Base-by-base conservation (phyloP, 78 protist genomes). In the Dictyostelium capitatum region DNA sequence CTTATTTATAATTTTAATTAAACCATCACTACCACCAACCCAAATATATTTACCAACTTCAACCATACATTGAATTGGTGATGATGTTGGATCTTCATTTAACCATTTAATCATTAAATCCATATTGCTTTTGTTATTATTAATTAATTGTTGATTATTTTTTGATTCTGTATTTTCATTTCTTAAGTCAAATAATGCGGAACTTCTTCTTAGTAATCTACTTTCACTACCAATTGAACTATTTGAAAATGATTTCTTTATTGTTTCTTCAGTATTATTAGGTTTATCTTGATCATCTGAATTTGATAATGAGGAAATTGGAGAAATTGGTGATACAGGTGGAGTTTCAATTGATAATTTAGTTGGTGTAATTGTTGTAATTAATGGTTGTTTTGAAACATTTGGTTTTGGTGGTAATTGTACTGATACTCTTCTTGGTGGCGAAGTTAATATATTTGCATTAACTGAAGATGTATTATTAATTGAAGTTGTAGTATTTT, bases 11-110 rank as follows among this genome's bases (percentile, higher is more conserved):
- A 85, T 69, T 19, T 83, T 17, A 50, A 85, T 85, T 1, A 77
- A 77, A 4, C 92, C 92, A 77, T 85, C 92, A 32, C 81, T 53
- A n/a, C 92, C 75, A 28, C 92, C 92, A 8, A 85, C 78, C 92
- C 92, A 85, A 8, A 85, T 83, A 23, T 75, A 56, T 69, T 85
- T 85, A 7, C 84, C 84, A 47, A 85, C 92, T 32, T 85, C 92
- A 15, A 69, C 79, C 83, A 85, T 74, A 46, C 92, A 85, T 32
- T 85, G 92, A 43, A 85, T 85, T 8, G 92, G 92, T 43, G 92
- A 78, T 19, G 92, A 48, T 9, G 23, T 57, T 20, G 82, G 92
- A 32, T 85, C 92, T 2, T 14, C 53, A 46, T 25, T 77, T n/a
- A 85, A 41, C 82, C 83, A 77, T 43, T 25, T 48, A 32, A 85